These are phyloP conservation scores for Saprolegnia diclina DNA, from an alignment of 352 stramenopile species.

Conservation along the genomic window DNA sequence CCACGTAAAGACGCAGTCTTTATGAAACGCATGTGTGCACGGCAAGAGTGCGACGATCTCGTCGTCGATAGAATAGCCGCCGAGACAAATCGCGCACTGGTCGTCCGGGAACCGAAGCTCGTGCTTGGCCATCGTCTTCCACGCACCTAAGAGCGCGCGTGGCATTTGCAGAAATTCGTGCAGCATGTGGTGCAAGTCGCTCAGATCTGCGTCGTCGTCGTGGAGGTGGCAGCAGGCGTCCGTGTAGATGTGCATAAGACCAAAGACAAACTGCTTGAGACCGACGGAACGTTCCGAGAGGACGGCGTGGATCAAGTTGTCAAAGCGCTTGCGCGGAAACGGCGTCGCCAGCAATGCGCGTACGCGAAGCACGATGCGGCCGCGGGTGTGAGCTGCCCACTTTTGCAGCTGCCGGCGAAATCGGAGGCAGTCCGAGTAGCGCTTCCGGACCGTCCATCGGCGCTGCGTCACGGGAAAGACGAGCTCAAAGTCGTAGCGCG, in stretches of 20 bases:
- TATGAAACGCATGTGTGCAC: background rate
- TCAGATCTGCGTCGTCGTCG: background rate
- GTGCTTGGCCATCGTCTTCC: background rate
- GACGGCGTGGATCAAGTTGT: background rate
- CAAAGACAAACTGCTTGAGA: background rate
- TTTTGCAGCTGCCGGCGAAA: background rate
- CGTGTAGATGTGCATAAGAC: background rate
- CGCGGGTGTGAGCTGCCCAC: background rate
- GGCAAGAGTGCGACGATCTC: background rate
- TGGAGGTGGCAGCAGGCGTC: background rate
- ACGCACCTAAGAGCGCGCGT: background rate
- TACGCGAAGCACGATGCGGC: background rate
- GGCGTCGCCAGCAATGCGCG: no score
- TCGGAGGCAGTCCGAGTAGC: background rate
- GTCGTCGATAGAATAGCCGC: background rate
- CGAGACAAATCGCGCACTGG: background rate
- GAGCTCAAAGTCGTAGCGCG: background rate
- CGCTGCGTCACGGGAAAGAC: background rate
- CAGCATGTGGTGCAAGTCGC: background rate
- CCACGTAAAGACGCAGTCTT: background rate
- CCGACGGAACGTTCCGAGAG: background rate
- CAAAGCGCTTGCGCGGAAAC: background rate
- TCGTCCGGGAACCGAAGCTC: background rate
- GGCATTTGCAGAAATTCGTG: background rate
- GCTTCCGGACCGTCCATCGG: background rate